Percentiles rank a stretch among this genome's conserved stretches.
Evolutionary conservation across 768 basidiomycete genomes (phyloP).

Genomic region (Lentinula sp.): DNA sequence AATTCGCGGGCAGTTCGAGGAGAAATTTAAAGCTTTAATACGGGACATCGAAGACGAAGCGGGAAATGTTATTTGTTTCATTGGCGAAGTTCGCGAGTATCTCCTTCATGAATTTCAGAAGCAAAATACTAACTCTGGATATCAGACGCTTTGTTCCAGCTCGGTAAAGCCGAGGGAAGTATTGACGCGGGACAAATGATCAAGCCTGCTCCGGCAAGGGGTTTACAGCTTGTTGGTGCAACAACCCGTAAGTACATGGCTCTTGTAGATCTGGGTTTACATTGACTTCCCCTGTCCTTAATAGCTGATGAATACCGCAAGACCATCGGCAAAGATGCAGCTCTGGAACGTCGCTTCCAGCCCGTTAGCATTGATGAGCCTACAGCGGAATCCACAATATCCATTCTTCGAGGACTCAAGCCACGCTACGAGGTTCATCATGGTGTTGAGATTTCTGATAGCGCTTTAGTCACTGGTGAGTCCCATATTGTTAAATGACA

Average conservation of each 20-base stretch:
- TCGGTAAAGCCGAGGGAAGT: constrained; percentile 88
- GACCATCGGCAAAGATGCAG: constrained; percentile 88
- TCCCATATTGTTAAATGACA: not conserved
- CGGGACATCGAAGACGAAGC: constrained; percentile 86
- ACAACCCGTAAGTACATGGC: constrained; percentile 63
- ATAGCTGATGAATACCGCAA: constrained; percentile 85
- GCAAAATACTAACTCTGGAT: not conserved
- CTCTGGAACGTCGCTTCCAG: constrained; percentile 87
- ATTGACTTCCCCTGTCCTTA: not conserved
- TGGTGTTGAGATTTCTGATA: constrained; percentile 87
- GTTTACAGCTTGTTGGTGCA: constrained; percentile 84
- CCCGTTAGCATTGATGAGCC: constrained; percentile 88
- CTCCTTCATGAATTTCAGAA: not conserved
- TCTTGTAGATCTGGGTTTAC: no score
- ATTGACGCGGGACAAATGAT: constrained; percentile 94
- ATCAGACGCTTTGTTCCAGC: constrained; percentile 72
- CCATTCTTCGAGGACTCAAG: constrained; percentile 84
- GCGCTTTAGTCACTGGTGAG: constrained; percentile 78
- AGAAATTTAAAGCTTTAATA: constrained; percentile 88
- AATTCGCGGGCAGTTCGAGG: constrained; percentile 89
- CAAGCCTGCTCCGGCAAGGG: constrained; percentile 84
- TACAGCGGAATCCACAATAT: constrained; percentile 76
- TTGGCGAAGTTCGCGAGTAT: constrained; percentile 86
- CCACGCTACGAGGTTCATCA: constrained; percentile 87
- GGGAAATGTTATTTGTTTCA: constrained; percentile 85